These are phyloP conservation scores for Polyplosphaeria fusca DNA, from an alignment of 495 filamentous ascomycete genomes.

Conservation along the genomic window DNA sequence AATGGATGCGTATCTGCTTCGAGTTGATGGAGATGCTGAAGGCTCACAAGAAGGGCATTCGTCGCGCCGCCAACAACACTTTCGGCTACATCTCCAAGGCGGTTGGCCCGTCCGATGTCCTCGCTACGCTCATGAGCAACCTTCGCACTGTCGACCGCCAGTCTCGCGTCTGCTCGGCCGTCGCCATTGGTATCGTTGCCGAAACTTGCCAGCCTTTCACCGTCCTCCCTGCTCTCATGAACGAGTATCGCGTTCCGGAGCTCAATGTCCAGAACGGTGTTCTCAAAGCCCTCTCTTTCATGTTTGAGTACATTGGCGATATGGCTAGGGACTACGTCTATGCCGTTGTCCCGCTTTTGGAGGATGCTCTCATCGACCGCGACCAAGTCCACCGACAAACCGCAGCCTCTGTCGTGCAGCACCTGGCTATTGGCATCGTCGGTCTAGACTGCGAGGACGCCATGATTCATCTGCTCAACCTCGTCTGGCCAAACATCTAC, in stretches of 20 bases:
- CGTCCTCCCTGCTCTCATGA: constrained; percentile 98
- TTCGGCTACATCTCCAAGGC: constrained; percentile 99
- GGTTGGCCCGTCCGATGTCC: constrained; percentile 95
- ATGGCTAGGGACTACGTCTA: constrained; percentile 99
- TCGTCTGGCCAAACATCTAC: constrained; percentile 95
- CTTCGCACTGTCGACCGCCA: constrained; percentile 96
- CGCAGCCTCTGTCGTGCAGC: constrained; percentile 92
- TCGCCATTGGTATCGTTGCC: constrained; percentile 99
- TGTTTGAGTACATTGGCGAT: constrained; percentile 99
- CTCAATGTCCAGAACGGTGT: constrained; percentile 98
- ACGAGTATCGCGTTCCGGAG: constrained; percentile 98
- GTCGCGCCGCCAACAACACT: constrained; percentile 98
- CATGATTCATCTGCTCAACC: constrained; percentile 94
- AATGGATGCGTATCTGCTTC: constrained; percentile 99
- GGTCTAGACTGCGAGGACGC: constrained; percentile 98
- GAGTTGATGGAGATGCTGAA: constrained; percentile 99
- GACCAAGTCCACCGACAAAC: constrained; percentile 99
- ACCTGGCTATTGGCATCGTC: constrained; percentile 92
- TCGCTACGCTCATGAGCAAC: constrained; percentile 95
- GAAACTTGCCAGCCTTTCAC: constrained; percentile 99
- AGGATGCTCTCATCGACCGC: constrained; percentile 95
- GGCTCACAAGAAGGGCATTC: constrained; percentile 87
- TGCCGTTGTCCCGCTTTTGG: constrained; percentile 92
- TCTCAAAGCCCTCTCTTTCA: constrained; percentile 92
- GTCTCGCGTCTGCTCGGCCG: constrained; percentile 95